Percentiles rank a stretch among this genome's conserved stretches.
Evolutionary conservation across 768 basidiomycete genomes (phyloP).

Genomic region (Lactarius evosmus): DNA sequence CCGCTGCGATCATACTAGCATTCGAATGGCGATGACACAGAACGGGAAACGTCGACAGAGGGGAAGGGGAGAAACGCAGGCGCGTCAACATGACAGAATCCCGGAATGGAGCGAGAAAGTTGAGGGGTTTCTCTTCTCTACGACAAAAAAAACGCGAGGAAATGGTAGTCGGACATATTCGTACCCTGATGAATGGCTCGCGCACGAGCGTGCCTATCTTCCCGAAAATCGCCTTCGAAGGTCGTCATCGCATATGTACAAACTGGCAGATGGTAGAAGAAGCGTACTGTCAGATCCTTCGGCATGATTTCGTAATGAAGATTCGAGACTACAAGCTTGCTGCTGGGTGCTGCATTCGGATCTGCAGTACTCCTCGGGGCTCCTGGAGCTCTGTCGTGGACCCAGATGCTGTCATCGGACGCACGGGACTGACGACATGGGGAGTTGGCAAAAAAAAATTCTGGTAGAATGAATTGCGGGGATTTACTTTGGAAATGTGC

Average conservation of each 20-base stretch:
- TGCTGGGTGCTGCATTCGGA: slow-evolving; percentile 5
- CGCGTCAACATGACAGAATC: slow-evolving; percentile 25
- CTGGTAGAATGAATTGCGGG: neutral
- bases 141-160: slow-evolving; percentile 50
- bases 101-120: slow-evolving; percentile 40
- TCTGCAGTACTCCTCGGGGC: neutral
- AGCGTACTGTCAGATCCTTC: slow-evolving; percentile 79
- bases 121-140: slow-evolving; percentile 55
- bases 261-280: slow-evolving; percentile 15
- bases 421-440: slow-evolving; percentile 19
- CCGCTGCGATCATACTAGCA: slow-evolving; percentile 94
- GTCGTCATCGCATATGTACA: neutral
- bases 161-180: slow-evolving; percentile 47
- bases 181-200: slow-evolving; percentile 94
- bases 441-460: neutral
- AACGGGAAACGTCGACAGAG: slow-evolving; percentile 25
- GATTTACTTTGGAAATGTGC: slow-evolving; percentile 5
- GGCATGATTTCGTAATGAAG: slow-evolving; percentile 90
- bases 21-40: slow-evolving; percentile 39
- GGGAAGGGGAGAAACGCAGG: slow-evolving; percentile 17
- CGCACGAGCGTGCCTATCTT: slow-evolving; percentile 89
- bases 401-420: slow-evolving; percentile 18
- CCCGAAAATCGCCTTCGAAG: slow-evolving; percentile 76
- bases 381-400: slow-evolving; percentile 22
- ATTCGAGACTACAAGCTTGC: slow-evolving; percentile 72